Percentiles rank a stretch among this genome's conserved stretches.
Evolutionary conservation across 768 basidiomycete species (phyloP).

Genomic region (Phlebiopsis gigantea): DNA sequence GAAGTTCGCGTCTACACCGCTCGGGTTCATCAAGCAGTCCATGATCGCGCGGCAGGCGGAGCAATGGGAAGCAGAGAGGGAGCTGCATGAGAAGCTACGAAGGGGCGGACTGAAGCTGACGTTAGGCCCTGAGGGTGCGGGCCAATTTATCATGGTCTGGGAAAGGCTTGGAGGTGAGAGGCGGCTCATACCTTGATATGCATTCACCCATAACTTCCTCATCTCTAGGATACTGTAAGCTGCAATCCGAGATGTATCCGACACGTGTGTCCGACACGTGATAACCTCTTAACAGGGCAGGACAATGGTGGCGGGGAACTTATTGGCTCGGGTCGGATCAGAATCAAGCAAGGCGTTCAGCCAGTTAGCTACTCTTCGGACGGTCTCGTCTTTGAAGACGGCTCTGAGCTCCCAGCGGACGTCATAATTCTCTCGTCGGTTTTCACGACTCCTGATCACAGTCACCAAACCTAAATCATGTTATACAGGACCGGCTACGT

Average conservation of each 20-base stretch:
- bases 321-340: conserved; percentile 15
- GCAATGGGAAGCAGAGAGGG: conserved; percentile 26
- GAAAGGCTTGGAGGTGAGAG: conserved; percentile 17
- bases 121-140: conserved; percentile 29
- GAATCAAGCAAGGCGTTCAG: conserved; percentile 18
- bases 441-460: neutral
- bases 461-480: neutral
- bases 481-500: conserved; percentile 27
- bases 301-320: conserved; percentile 19
- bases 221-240: conserved; percentile 16
- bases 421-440: conserved; percentile 27
- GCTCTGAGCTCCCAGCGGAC: conserved; percentile 24
- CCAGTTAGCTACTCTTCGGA: neutral
- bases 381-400: conserved; percentile 25
- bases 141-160: conserved; percentile 14
- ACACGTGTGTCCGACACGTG: conserved; percentile 1
- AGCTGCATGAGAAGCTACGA: conserved; percentile 29
- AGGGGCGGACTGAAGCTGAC: conserved; percentile 33
- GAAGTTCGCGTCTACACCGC: conserved; percentile 18
- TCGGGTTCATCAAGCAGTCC: conserved; percentile 19
- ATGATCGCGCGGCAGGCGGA: conserved; percentile 14
- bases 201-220: conserved; percentile 23
- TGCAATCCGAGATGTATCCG: neutral
- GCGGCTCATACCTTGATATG: conserved; percentile 30
- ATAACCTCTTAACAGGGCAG: conserved; percentile 5